Evolutionary conservation across 768 basidiomycete species (phyloP).

Genomic region (Boletus eberwhitei): DNA sequence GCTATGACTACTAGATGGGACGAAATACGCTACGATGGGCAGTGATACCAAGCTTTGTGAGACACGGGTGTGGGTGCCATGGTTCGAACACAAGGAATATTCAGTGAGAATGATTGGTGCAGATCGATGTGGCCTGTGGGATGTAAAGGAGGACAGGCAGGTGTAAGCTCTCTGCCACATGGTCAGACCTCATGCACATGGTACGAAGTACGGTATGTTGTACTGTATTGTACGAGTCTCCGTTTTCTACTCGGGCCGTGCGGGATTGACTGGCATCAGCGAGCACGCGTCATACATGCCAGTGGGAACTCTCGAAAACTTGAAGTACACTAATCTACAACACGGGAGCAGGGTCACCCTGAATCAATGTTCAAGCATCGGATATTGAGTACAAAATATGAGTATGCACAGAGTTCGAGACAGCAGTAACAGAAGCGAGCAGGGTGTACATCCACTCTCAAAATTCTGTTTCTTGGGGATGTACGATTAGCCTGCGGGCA

Average conservation of each 20-base stretch:
- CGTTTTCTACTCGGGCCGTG: too few species aligned
- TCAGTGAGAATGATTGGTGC: conserved; percentile 13
- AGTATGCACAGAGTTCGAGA: background rate
- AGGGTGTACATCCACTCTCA: background rate
- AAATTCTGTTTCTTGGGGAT: background rate
- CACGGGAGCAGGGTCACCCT: too few species aligned
- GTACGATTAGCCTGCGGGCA: conserved; percentile 1
- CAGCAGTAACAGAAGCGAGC: background rate
- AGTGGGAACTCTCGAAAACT: too few species aligned
- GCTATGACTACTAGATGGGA: conserved; percentile 1
- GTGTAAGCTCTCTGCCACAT: background rate
- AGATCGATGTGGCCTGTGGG: conserved; percentile 14
- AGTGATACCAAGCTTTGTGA: conserved; percentile 9
- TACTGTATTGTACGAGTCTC: too few species aligned
- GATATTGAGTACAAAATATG: too few species aligned
- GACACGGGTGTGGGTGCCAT: conserved; percentile 21
- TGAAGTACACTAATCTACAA: too few species aligned
- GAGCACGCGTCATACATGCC: too few species aligned
- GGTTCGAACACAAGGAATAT: conserved; percentile 19
- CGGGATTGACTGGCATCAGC: too few species aligned
- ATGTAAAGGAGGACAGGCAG: conserved; percentile 13
- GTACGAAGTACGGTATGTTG: too few species aligned
- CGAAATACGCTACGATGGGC: conserved; percentile 4
- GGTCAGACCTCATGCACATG: too few species aligned
- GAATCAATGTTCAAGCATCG: too few species aligned